Percentiles rank a stretch among this genome's conserved stretches.
Conservation (phyloP, 352 stramenopile species). For the Phytophthora litchii region DNA sequence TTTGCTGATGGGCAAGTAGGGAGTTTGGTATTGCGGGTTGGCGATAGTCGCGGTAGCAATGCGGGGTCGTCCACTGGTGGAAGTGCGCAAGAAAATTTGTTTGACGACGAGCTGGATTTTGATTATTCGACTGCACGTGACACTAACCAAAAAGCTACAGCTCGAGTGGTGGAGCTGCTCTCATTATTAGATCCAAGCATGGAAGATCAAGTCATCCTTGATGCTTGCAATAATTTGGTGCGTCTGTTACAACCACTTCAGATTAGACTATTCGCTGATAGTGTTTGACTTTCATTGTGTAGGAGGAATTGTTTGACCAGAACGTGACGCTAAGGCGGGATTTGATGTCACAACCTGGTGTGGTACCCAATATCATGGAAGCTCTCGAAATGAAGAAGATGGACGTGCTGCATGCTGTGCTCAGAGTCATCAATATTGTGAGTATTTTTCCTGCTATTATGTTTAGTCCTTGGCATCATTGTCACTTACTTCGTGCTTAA, state of each 20-base stretch:
- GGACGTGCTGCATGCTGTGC: constrained; percentile 83
- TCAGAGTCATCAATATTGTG: constrained; percentile 89
- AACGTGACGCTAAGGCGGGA: constrained; percentile 76
- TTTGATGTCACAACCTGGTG: constrained; percentile 90
- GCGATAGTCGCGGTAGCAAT: constrained; percentile 24
- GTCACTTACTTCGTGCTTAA: constrained; percentile 8
- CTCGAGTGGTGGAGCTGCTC: constrained; percentile 76
- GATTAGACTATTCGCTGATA: background rate
- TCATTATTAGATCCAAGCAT: constrained; percentile 83
- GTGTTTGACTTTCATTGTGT: background rate
- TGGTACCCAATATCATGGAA: constrained; percentile 94
- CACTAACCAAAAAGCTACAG: constrained; percentile 77
- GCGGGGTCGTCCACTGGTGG: constrained; percentile 31
- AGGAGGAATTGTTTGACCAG: constrained; percentile 84
- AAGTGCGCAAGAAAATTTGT: constrained; percentile 63
- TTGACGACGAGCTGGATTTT: constrained; percentile 86
- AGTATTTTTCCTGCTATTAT: constrained; percentile 3
- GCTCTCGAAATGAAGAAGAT: constrained; percentile 92
- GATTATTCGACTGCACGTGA: constrained; percentile 78
- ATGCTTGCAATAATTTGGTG: constrained; percentile 78
- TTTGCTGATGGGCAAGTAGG: constrained; percentile 26
- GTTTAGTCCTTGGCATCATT: background rate
- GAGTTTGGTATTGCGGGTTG: constrained; percentile 29
- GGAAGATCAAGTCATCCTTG: constrained; percentile 86
- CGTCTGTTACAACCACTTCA: background rate